Conservation (phyloP, 192 early-diverging fungal species). For the Backusella liffmaniae region DNA sequence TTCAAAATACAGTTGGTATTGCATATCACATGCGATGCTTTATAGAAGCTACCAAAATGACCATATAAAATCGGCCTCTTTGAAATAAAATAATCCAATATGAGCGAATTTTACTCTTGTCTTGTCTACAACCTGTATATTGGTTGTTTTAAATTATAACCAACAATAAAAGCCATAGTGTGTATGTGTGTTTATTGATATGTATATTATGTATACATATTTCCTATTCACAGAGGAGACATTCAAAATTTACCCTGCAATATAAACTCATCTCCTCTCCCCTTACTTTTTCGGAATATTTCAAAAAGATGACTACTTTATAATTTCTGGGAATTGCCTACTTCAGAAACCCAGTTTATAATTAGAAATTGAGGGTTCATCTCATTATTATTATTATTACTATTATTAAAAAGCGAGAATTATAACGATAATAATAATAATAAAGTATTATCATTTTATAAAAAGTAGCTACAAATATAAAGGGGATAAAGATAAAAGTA, state of each 20-base stretch:
- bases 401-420: no score
- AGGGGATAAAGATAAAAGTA: background rate
- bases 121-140: no score
- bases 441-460: background rate
- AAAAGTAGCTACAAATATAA: background rate
- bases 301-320: background rate
- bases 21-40: slow-evolving; percentile 26
- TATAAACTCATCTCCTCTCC: background rate
- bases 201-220: no score
- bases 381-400: no score
- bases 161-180: no score
- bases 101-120: no score
- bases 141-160: no score
- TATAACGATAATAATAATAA: no score
- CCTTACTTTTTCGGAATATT: background rate
- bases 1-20: slow-evolving; percentile 9
- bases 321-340: background rate
- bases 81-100: no score
- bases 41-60: slow-evolving; percentile 10
- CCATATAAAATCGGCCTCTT: background rate
- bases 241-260: background rate
- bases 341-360: no score
- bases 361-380: no score
- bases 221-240: background rate
- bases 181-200: no score